phyloP scores from a whole-genome alignment of 2,329 filamentous ascomycete species.

The Fusarium dlaminii region DNA sequence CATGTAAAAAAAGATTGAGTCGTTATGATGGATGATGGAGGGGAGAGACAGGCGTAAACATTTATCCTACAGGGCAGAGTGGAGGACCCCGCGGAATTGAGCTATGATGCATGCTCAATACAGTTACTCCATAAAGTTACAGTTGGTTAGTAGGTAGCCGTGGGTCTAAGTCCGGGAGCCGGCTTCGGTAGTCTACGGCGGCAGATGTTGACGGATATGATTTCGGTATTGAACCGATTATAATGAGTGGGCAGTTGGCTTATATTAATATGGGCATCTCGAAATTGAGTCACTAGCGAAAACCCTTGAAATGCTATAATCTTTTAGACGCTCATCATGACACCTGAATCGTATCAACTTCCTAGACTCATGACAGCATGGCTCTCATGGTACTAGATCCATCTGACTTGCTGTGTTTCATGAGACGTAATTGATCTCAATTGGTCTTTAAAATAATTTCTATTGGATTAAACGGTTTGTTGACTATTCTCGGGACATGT shows the following conservation, averaged over 20 bases:
- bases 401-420: too few species aligned
- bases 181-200: constrained; percentile 33
- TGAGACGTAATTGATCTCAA: background rate
- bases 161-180: constrained; percentile 19
- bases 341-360: background rate
- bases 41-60: constrained; percentile 39
- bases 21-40: constrained; percentile 17
- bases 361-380: constrained; percentile 8
- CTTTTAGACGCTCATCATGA: constrained; percentile 2
- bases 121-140: background rate
- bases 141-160: background rate
- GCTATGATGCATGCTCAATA: constrained; percentile 5
- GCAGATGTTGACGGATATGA: constrained; percentile 22
- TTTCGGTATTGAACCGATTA: background rate
- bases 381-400: background rate
- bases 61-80: constrained; percentile 37
- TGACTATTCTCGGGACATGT: background rate
- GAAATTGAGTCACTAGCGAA: background rate
- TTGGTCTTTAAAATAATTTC: too few species aligned
- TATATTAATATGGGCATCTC: background rate
- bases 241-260: background rate
- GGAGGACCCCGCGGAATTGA: constrained; percentile 25
- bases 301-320: background rate
- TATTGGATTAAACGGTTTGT: background rate
- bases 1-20: background rate